Evolutionary conservation across 257 asterid genomes (phyloP).

Genomic region (Solanum arcanum): DNA sequence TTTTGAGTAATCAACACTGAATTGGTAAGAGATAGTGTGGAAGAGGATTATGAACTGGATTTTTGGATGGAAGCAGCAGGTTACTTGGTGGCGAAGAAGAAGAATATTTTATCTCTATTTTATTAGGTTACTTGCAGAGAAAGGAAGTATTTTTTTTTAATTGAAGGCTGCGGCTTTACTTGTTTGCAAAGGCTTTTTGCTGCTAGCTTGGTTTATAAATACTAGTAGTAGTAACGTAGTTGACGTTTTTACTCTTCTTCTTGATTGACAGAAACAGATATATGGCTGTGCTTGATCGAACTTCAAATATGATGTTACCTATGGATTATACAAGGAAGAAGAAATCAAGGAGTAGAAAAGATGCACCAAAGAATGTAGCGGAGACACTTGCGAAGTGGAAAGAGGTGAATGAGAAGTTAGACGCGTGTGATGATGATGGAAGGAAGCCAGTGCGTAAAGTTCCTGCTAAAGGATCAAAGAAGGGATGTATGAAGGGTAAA

Average conservation of each 20-base stretch:
- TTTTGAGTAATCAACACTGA: background rate
- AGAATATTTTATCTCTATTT: background rate
- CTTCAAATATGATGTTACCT: background rate
- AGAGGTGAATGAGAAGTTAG: slow-evolving; percentile 15
- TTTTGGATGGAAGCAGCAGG: background rate
- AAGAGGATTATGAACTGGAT: background rate
- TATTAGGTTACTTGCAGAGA: background rate
- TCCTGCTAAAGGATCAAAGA: slow-evolving; percentile 36
- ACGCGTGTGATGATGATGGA: background rate
- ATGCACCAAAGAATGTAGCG: slow-evolving; percentile 6
- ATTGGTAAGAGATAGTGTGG: background rate
- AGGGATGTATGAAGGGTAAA: slow-evolving; percentile 31
- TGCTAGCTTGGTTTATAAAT: background rate
- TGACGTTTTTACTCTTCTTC: background rate
- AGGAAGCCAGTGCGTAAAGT: slow-evolving; percentile 6
- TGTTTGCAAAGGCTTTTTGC: background rate
- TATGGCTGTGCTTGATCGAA: slow-evolving; percentile 6
- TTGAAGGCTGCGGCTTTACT: background rate
- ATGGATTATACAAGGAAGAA: slow-evolving; percentile 12
- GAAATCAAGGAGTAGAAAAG: slow-evolving; percentile 14
- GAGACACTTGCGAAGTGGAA: slow-evolving; percentile 27
- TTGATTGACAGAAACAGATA: background rate
- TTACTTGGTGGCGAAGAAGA: background rate
- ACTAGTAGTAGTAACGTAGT: background rate
- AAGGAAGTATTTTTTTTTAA: background rate